These are phyloP conservation scores for Phycomyces blakesleeanus DNA, from an alignment of 192 early-diverging fungal species.

Conservation along the genomic window DNA sequence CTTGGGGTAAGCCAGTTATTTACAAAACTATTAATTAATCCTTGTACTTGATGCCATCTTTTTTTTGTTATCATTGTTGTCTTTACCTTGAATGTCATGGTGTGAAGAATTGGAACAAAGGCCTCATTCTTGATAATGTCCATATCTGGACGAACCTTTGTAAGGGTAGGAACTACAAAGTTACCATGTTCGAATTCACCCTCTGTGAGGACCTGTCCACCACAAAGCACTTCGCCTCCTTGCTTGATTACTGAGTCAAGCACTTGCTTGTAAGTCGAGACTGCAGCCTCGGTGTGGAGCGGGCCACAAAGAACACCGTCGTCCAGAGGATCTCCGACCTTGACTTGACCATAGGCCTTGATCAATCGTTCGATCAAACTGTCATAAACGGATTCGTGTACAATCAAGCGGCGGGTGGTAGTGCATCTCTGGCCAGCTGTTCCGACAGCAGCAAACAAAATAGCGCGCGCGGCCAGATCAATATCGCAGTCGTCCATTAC, in stretches of 20 bases:
- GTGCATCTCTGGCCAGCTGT: conserved; percentile 96
- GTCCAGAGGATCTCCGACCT: conserved; percentile 84
- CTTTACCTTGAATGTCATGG: conserved; percentile 62
- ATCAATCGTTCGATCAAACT: conserved; percentile 70
- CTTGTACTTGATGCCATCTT: no score
- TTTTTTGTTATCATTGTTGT: no score
- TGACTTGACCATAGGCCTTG: conserved; percentile 84
- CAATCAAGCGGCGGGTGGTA: conserved; percentile 83
- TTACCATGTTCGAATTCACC: conserved; percentile 57
- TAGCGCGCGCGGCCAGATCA: conserved; percentile 80
- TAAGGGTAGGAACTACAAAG: conserved; percentile 93
- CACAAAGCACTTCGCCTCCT: conserved; percentile 81
- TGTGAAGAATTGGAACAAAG: conserved; percentile 93
- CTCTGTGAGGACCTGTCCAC: conserved; percentile 72
- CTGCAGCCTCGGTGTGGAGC: conserved; percentile 83
- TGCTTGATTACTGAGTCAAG: conserved; percentile 77
- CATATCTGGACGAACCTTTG: conserved; percentile 68
- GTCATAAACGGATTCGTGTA: conserved; percentile 88
- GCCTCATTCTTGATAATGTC: conserved; percentile 88
- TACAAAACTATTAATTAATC: no score
- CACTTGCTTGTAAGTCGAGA: conserved; percentile 68
- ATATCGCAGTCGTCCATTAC: conserved; percentile 89
- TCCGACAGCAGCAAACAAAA: conserved; percentile 93
- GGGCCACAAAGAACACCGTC: conserved; percentile 85
- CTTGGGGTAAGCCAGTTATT: no score